Conservation (phyloP, 352 stramenopile species). For the Globisporangium cylindrosporum region DNA sequence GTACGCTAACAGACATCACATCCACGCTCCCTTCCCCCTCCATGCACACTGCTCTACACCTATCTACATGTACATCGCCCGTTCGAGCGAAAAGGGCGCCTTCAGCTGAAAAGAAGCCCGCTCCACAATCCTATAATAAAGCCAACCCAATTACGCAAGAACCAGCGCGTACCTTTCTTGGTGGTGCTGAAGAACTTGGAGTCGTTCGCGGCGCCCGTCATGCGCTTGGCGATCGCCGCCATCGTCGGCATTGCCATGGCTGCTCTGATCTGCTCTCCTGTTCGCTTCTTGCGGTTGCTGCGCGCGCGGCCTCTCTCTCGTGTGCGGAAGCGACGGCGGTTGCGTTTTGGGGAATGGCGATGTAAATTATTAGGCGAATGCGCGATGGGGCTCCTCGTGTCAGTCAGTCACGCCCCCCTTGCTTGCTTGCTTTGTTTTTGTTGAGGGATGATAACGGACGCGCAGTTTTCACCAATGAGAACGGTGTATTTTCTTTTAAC, state of each 20-base stretch:
- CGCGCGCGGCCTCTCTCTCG: background rate
- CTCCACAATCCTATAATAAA: background rate
- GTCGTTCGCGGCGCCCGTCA: conserved; percentile 92
- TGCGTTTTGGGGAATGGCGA: conserved; percentile 1
- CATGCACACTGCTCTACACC: background rate
- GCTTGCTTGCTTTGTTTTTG: background rate
- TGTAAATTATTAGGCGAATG: conserved; percentile 1
- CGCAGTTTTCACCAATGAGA: background rate
- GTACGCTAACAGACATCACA: background rate
- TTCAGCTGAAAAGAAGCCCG: background rate
- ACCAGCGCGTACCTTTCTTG: conserved; percentile 86
- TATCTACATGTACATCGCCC: background rate
- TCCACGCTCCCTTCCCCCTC: background rate
- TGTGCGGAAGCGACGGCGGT: background rate
- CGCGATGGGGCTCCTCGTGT: conserved; percentile 6
- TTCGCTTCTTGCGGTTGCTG: background rate
- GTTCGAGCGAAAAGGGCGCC: background rate
- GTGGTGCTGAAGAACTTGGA: conserved; percentile 99
- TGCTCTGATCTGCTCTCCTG: conserved; percentile 2
- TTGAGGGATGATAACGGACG: conserved; percentile 12
- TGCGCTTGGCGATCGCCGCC: conserved; percentile 85
- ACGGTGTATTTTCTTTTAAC: no score
- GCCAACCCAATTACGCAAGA: background rate
- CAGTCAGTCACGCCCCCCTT: background rate
- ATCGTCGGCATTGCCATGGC: conserved; percentile 85